Percentiles rank a stretch among this genome's conserved stretches.
Evolutionary conservation across 2,329 filamentous ascomycete genomes (phyloP).

Genomic region (Fusarium papillatum): DNA sequence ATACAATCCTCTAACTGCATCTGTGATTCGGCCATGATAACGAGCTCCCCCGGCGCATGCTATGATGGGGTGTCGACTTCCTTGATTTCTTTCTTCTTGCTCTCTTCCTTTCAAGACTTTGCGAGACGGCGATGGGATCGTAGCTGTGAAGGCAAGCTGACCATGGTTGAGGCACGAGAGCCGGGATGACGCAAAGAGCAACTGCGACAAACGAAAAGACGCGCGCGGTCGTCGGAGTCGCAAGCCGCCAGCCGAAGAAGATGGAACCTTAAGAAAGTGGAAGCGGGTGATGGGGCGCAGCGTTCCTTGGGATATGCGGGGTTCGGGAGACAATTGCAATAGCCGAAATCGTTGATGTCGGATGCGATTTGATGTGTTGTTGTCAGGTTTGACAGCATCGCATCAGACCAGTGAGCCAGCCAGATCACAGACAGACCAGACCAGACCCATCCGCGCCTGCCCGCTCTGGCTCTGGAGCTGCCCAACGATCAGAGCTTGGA

Average conservation of each 20-base stretch:
- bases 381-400: conserved; percentile 38
- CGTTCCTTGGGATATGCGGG: conserved; percentile 30
- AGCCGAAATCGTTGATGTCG: conserved; percentile 14
- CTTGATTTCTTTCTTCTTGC: conserved; percentile 11
- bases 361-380: conserved; percentile 36
- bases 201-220: conserved; percentile 45
- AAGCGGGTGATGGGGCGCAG: conserved; percentile 5
- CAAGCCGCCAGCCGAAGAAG: conserved; percentile 24
- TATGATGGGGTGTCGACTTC: conserved; percentile 25
- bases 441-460: conserved; percentile 40
- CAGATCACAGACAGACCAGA: conserved; percentile 28
- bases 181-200: conserved; percentile 38
- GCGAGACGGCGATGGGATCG: conserved; percentile 46
- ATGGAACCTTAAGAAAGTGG: conserved; percentile 9
- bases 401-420: conserved; percentile 37
- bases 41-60: conserved; percentile 51
- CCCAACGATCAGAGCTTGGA: conserved; percentile 17
- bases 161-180: conserved; percentile 47
- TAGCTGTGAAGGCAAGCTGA: conserved; percentile 47
- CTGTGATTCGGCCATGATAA: conserved; percentile 80
- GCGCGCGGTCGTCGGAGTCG: conserved; percentile 40
- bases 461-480: conserved; percentile 27
- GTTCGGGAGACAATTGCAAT: conserved; percentile 27
- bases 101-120: conserved; percentile 47
- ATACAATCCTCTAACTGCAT: conserved; percentile 93